Conservation (phyloP, 805 yeast species). For the Candida xyloterini region DNA sequence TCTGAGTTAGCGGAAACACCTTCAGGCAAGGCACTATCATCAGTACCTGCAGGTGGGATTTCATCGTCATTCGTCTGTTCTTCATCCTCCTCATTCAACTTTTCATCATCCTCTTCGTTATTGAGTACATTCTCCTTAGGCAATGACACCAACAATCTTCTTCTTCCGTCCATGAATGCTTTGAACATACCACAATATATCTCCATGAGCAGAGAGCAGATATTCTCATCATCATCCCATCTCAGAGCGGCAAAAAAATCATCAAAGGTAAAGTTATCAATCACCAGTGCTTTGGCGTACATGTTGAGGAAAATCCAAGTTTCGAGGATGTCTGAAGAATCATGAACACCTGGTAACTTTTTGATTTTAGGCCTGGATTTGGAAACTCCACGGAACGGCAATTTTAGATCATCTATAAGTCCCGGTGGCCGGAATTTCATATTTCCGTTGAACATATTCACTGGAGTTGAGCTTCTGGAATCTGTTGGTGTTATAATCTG, state of each 20-base stretch:
- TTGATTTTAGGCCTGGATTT: constrained; percentile 26
- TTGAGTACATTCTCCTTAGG: constrained; percentile 28
- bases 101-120: constrained; percentile 22
- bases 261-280: constrained; percentile 80
- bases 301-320: constrained; percentile 74
- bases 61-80: constrained; percentile 7
- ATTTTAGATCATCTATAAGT: constrained; percentile 32
- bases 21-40: constrained; percentile 16
- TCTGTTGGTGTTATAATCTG: constrained; percentile 15
- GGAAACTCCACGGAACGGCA: constrained; percentile 28
- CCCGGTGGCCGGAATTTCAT: constrained; percentile 13
- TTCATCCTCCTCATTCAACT: constrained; percentile 22
- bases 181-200: constrained; percentile 64
- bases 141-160: constrained; percentile 24
- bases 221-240: constrained; percentile 42
- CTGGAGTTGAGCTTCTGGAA: constrained; percentile 21
- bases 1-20: constrained; percentile 24
- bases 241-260: constrained; percentile 61
- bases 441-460: constrained; percentile 3
- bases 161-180: constrained; percentile 46
- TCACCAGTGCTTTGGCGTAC: constrained; percentile 56
- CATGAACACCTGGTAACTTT: constrained; percentile 21
- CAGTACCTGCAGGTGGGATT: constrained; percentile 7
- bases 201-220: constrained; percentile 58
- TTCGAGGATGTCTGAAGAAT: constrained; percentile 51